Evolutionary conservation across 2,329 filamentous ascomycete species (phyloP), one percentile per base, ranked within the genome.

Genomic region (Nigrospora oryzae): DNA sequence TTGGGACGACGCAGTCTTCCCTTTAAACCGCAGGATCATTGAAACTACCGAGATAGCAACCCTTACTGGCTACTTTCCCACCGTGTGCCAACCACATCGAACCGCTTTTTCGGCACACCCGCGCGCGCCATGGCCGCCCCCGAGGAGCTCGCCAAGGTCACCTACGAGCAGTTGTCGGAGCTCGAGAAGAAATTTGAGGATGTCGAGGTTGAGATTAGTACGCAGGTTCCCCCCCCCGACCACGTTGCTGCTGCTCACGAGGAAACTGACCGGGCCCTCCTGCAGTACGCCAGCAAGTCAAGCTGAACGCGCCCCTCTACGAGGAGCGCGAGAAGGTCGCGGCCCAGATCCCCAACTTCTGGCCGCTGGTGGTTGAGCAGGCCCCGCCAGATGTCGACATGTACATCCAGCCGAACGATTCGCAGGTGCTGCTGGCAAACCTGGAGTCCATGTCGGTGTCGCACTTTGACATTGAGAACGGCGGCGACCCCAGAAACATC

Each of bases 311-410:
- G 49, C 75, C 84, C 38, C 77, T 95, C 49, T 95, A 89, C 71
- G 74, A 77, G 56, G 86, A 86, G 68, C 88, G 91, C 61, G 73
- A 79, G 53, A 75, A 79, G 55, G 67, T 89, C 51, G 71, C 93
- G 52, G 66, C 77, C 51, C 74, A 83, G 59, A 90, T 96, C 60
- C 79, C 81, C 55, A 81, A 87, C 70, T 98, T 97, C 79, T 97
- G 93, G 93, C 75, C 87, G n/a, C 79, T 94, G 47, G 90, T 96
- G 46, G 77, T 97, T 63, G 87, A 95, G 71, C 84, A 89, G 68
- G 83, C 86, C 3, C 89, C 90, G 2, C 75, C 78, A 39, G 89
- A 95, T 51, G 78, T 98, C 55, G 89, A 95, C 68, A 83, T 89
- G 66, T 89, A 84, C 73, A 85, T 97, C 61, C 83, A 89, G 62